Evolutionary conservation across 208 protist genomes (phyloP), one percentile per base, ranked within the genome.

Genomic region (Acanthamoeba culbertsoni): DNA sequence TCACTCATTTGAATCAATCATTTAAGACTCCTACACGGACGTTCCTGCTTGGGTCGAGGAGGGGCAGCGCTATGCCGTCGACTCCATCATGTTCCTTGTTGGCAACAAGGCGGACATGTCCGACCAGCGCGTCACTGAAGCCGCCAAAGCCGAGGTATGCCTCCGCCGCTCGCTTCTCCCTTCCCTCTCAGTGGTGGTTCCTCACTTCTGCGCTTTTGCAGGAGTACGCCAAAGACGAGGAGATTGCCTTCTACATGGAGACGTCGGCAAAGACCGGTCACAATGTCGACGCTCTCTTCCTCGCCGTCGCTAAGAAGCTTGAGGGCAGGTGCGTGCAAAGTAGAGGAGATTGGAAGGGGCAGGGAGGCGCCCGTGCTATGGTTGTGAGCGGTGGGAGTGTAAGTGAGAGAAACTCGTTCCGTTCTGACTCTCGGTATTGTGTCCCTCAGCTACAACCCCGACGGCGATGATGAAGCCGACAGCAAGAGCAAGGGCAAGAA

Each of bases 51-150:
- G 86, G 86, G 86, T 92, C 1, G 86, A 92, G 43, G 86, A 92
- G 46, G 86, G 86, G 1, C 86, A 92, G 46, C 55, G 86, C 43
- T 92, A 92, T 23, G 86, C 86, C 33, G 86, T 92, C 33, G 86
- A 92, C 48, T 92, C 86, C 10, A 92, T 92, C 62, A 92, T 92
- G 86, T 92, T 92, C 86, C 86, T 92, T 35, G 86, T 92, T 71
- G 86, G 86, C 40, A 92, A 92, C 86, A 92, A 92, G 63, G 37
- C 57, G 42, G 86, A 92, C 59, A 1, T 77, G 37, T n/a, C 86
- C 40, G 86, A 53, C 3, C n/a, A 92, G 62, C 86, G 86, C 35
- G 86, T 92, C 31, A 92, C 86, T 18, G 86, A 92, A 75, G 86
- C 86, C 33, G 55, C 53, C n/a, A 77, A 77, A 28, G 86, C 86